Conservation (phyloP, 257 asterid genomes). For the Petunia axillaris region DNA sequence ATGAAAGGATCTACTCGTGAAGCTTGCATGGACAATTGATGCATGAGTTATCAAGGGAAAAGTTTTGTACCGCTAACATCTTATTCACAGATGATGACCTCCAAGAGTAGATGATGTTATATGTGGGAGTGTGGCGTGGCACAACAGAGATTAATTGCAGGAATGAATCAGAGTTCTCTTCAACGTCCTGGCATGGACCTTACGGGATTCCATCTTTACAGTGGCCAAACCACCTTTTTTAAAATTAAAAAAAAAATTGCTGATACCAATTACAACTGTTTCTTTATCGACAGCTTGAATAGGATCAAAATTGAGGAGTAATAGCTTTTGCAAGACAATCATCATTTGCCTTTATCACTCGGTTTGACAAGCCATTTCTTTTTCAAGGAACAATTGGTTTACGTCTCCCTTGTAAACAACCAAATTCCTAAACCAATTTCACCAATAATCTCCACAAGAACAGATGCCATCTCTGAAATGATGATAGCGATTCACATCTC, state of each 20-base stretch:
- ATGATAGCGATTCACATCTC: constrained; percentile 70
- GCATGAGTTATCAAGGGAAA: not conserved
- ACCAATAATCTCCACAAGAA: constrained; percentile 65
- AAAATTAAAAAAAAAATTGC: not conserved
- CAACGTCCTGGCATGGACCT: not conserved
- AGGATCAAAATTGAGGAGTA: not conserved
- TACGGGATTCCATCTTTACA: not conserved
- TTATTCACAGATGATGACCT: not conserved
- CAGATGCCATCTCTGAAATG: constrained; percentile 63
- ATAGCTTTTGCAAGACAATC: not conserved
- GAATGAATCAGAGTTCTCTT: not conserved
- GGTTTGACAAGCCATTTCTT: not conserved
- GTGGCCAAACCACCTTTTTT: not conserved
- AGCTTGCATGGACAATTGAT: not conserved
- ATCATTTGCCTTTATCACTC: not conserved
- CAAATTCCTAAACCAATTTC: constrained; percentile 30
- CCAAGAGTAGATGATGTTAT: not conserved
- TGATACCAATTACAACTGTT: constrained; percentile 13
- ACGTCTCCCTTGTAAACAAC: not conserved
- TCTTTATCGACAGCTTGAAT: not conserved
- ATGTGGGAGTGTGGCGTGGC: not conserved
- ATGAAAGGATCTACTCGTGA: not conserved
- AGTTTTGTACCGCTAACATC: too few species aligned
- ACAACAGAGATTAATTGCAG: not conserved
- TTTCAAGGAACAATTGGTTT: constrained; percentile 11